Evolutionary conservation across 306 rosid genomes (phyloP).

Genomic region (Lathyrus aphaca): DNA sequence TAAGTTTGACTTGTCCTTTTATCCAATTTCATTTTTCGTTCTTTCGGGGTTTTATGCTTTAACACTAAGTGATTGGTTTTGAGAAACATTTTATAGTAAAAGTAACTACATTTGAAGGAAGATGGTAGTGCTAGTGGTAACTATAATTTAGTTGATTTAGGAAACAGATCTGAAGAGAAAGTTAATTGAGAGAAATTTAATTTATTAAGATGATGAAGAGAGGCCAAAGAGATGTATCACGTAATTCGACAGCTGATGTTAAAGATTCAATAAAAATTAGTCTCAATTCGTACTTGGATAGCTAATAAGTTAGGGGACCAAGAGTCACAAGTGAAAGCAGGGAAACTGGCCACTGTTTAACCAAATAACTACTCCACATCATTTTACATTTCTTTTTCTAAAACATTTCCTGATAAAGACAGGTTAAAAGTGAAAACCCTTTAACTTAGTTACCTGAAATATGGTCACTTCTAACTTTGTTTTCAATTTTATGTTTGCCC

Average conservation of each 20-base stretch:
- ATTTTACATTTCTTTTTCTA: constrained; percentile 3
- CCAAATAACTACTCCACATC: not conserved
- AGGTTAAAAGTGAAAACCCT: not conserved
- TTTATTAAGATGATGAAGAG: constrained; percentile 15
- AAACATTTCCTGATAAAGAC: constrained; percentile 16
- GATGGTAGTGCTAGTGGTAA: constrained; percentile 8
- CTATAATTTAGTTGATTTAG: constrained; percentile 28
- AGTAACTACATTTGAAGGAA: constrained; percentile 28
- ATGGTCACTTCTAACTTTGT: constrained; percentile 22
- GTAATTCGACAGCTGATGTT: not conserved
- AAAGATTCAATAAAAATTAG: constrained; percentile 10
- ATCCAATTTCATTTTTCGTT: constrained; percentile 19
- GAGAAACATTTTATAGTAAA: constrained; percentile 10
- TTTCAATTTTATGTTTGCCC: constrained; percentile 28
- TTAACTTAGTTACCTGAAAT: constrained; percentile 16
- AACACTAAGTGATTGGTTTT: constrained; percentile 29
- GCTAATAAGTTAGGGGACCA: constrained; percentile 14
- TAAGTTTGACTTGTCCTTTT: constrained; percentile 48
- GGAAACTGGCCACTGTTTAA: constrained; percentile 6
- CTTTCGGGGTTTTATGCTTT: constrained; percentile 23
- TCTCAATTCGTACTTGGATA: constrained; percentile 20
- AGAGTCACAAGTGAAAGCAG: constrained; percentile 2
- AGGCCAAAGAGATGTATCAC: constrained; percentile 10
- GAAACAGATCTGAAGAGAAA: constrained; percentile 19
- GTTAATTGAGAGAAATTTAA: constrained; percentile 13